phyloP scores from a whole-genome alignment of 305 asterid species.

The Andrographis paniculata region DNA sequence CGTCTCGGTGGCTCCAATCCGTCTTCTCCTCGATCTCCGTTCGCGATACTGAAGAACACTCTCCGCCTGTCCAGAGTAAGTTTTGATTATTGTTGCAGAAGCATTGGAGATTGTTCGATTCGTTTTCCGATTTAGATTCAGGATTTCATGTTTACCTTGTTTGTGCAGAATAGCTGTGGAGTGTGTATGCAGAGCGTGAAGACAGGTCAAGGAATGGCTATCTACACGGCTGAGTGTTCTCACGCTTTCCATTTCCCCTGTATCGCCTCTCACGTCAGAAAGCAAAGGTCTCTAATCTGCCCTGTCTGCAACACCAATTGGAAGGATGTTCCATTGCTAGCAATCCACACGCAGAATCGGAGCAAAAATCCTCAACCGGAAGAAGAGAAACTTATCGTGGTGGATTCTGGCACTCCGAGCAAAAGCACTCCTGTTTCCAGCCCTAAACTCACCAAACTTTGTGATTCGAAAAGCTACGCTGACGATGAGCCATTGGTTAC shows the following conservation, averaged over 20 bases:
- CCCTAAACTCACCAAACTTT: slow-evolving; percentile 15
- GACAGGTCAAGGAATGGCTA: slow-evolving; percentile 69
- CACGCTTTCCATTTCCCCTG: slow-evolving; percentile 88
- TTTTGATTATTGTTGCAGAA: not conserved
- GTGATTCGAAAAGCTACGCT: slow-evolving; percentile 23
- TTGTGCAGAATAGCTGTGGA: slow-evolving; percentile 73
- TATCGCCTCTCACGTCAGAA: slow-evolving; percentile 49
- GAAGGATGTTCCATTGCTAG: slow-evolving; percentile 76
- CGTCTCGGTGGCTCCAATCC: slow-evolving; percentile 37
- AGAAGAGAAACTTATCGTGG: slow-evolving; percentile 14
- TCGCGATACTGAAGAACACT: slow-evolving; percentile 67
- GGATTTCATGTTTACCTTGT: not conserved
- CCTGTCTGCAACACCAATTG: slow-evolving; percentile 66
- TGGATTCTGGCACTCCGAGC: slow-evolving; percentile 14
- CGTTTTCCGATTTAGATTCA: not conserved
- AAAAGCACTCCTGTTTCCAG: slow-evolving; percentile 21
- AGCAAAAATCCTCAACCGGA: slow-evolving; percentile 16
- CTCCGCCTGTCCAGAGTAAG: slow-evolving; percentile 69
- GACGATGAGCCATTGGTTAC: slow-evolving; percentile 64
- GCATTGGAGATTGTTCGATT: not conserved
- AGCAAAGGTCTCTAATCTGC: slow-evolving; percentile 44
- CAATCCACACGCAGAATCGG: slow-evolving; percentile 40
- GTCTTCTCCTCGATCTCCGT: slow-evolving; percentile 95
- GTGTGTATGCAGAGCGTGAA: slow-evolving; percentile 78
- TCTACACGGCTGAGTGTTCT: slow-evolving; percentile 86